Conservation (phyloP, 2,329 filamentous ascomycete species). For the Aspergillus hortae region DNA sequence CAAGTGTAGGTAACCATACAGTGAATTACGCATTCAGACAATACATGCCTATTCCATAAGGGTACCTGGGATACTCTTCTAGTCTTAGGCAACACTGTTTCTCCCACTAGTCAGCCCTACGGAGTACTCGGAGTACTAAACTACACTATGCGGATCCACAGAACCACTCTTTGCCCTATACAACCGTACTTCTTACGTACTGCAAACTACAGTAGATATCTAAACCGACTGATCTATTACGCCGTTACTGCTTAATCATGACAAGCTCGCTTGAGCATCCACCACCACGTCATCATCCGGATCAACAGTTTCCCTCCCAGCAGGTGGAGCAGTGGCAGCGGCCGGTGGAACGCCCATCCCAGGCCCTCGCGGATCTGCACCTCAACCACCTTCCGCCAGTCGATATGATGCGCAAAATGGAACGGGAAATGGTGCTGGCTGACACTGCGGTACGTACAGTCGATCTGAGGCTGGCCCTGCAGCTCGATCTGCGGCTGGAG, state of each 20-base stretch:
- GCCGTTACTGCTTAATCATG: background rate
- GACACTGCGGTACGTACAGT: slow-evolving; percentile 14
- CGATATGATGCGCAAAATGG: slow-evolving; percentile 16
- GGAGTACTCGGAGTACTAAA: background rate
- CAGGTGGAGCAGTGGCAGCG: slow-evolving; percentile 9
- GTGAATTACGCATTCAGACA: background rate
- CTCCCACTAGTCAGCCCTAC: slow-evolving; percentile 3
- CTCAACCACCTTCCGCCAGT: slow-evolving; percentile 15
- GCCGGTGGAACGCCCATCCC: slow-evolving; percentile 13
- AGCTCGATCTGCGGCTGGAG: slow-evolving; percentile 14
- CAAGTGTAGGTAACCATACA: no score
- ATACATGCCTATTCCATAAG: background rate
- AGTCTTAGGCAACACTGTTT: background rate
- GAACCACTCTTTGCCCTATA: no score
- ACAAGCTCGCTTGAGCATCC: slow-evolving; percentile 3
- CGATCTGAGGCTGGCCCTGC: slow-evolving; percentile 14
- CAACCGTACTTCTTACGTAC: no score
- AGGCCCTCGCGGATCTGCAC: slow-evolving; percentile 15
- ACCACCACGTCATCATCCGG: slow-evolving; percentile 15
- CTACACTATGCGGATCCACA: no score
- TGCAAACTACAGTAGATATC: no score
- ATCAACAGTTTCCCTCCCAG: slow-evolving; percentile 9
- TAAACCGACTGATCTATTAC: no score
- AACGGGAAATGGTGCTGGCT: slow-evolving; percentile 19
- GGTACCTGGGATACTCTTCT: background rate